phyloP scores from a whole-genome alignment of 352 stramenopile species.

The Lagenidium giganteum region DNA sequence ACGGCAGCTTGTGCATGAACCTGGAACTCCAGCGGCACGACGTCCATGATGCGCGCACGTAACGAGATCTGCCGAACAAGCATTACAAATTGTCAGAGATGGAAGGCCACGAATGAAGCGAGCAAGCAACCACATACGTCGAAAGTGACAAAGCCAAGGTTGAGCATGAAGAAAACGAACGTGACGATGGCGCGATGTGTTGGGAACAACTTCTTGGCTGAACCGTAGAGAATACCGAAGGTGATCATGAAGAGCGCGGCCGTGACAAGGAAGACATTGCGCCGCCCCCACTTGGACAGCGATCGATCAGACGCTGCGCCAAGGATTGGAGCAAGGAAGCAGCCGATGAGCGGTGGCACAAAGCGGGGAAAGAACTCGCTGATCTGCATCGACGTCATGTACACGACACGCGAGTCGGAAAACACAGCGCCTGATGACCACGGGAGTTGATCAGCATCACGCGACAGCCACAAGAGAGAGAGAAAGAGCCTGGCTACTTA shows the following conservation, averaged over 20 bases:
- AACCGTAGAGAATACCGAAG: conserved; percentile 56
- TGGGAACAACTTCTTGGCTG: conserved; percentile 56
- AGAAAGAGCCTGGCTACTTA: conserved; percentile 14
- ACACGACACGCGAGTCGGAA: conserved; percentile 55
- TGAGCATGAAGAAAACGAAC: conserved; percentile 56
- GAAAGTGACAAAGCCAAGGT: conserved; percentile 49
- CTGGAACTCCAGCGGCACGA: conserved; percentile 70
- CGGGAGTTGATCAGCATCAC: no score
- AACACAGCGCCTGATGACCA: conserved; percentile 59
- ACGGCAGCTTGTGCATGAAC: conserved; percentile 69
- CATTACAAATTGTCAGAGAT: no score
- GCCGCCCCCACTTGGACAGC: conserved; percentile 60
- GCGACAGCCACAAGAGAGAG: not conserved
- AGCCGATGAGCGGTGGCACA: conserved; percentile 48
- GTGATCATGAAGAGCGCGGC: conserved; percentile 40
- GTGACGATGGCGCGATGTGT: conserved; percentile 32
- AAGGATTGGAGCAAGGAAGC: conserved; percentile 67
- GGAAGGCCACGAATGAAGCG: no score
- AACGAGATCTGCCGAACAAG: conserved; percentile 42
- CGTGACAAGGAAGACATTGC: conserved; percentile 59
- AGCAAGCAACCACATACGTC: conserved; percentile 25
- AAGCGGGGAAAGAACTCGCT: conserved; percentile 53
- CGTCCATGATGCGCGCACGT: conserved; percentile 70
- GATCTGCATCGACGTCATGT: conserved; percentile 71
- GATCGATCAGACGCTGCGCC: conserved; percentile 68